These are phyloP conservation scores for Sugiyamaella paludigena DNA, from an alignment of 1,139 yeast species.

Conservation along the genomic window DNA sequence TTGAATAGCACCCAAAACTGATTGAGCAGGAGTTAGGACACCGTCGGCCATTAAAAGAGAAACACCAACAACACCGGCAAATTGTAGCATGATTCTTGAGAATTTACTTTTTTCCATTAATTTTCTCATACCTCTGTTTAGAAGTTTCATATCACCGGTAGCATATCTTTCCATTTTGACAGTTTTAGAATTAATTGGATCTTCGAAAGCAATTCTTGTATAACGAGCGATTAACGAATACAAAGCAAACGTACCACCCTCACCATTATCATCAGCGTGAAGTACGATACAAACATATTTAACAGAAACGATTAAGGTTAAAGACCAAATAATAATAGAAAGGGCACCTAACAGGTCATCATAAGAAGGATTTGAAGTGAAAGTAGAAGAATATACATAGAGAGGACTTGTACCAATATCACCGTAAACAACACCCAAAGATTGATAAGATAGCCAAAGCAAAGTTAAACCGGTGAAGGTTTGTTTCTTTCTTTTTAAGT, in stretches of 20 bases:
- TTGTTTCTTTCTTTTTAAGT: conserved; percentile 11
- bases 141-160: conserved; percentile 32
- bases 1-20: conserved; percentile 50
- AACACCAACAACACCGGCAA: conserved; percentile 45
- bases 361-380: conserved; percentile 38
- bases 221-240: conserved; percentile 55
- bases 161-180: conserved; percentile 17
- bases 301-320: conserved; percentile 51
- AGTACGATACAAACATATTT: conserved; percentile 53
- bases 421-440: conserved; percentile 58
- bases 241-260: conserved; percentile 62
- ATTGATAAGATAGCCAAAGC: conserved; percentile 26
- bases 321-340: conserved; percentile 54
- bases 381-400: conserved; percentile 50
- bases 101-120: conserved; percentile 35
- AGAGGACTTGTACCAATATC: conserved; percentile 62
- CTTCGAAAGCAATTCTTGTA: conserved; percentile 48
- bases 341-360: conserved; percentile 51
- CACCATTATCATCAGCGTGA: conserved; percentile 52
- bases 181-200: conserved; percentile 28
- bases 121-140: conserved; percentile 39
- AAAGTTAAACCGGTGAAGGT: conserved; percentile 13
- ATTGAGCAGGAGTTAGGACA: conserved; percentile 59
- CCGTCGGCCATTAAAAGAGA: conserved; percentile 59
- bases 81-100: conserved; percentile 5